Percentiles rank a stretch among this genome's conserved stretches.
Conservation (phyloP, 345 rosid species). For the Salix koriyanagi region DNA sequence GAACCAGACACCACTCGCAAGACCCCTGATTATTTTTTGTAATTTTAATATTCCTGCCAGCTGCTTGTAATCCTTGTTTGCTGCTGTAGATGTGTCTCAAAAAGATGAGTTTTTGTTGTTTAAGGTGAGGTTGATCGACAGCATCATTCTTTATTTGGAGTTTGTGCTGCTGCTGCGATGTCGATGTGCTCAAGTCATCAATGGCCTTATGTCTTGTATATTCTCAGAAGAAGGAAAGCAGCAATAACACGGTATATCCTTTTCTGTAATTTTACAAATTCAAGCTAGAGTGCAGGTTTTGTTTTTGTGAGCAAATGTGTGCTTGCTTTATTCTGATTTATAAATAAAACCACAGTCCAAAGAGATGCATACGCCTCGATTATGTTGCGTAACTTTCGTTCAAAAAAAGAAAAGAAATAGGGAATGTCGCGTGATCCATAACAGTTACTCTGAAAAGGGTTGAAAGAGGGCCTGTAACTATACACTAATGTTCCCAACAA, state of each 20-base stretch:
- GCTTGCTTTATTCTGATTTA: not conserved
- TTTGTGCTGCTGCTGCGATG: slow-evolving; percentile 30
- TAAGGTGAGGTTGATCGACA: slow-evolving; percentile 42
- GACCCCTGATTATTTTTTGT: slow-evolving; percentile 97
- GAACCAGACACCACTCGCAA: slow-evolving; percentile 93
- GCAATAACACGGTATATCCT: slow-evolving; percentile 8
- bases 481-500: too few relatives aligned
- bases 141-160: slow-evolving; percentile 41
- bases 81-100: slow-evolving; percentile 47
- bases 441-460: not conserved
- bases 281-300: not conserved
- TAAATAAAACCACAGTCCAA: not conserved
- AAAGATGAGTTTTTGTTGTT: slow-evolving; percentile 34
- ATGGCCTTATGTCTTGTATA: slow-evolving; percentile 25
- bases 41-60: slow-evolving; percentile 34
- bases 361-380: not conserved
- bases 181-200: slow-evolving; percentile 24
- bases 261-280: slow-evolving; percentile 8
- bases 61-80: slow-evolving; percentile 34
- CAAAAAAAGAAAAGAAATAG: not conserved
- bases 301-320: not conserved
- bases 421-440: not conserved
- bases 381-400: not conserved
- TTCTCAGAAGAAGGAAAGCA: slow-evolving; percentile 12
- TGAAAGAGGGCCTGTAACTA: too few relatives aligned